Evolutionary conservation across 306 rosid species (phyloP).

Genomic region (Cicer judaicum): DNA sequence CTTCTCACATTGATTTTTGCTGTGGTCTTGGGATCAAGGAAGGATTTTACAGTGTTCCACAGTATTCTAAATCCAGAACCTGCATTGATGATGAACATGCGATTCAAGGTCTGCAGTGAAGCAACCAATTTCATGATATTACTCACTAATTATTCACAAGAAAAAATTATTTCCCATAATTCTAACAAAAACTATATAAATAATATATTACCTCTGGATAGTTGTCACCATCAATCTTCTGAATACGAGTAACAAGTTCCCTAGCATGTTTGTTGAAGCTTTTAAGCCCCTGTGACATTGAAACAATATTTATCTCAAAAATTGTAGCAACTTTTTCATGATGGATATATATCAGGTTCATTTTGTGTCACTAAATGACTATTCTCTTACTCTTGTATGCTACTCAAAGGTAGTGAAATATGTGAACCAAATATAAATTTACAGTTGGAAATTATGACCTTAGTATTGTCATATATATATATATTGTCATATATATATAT

Average conservation of each 20-base stretch:
- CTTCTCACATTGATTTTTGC: slow-evolving; percentile 78
- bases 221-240: slow-evolving; percentile 84
- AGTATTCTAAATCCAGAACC: slow-evolving; percentile 94
- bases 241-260: slow-evolving; percentile 75
- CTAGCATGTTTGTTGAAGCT: slow-evolving; percentile 82
- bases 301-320: slow-evolving; percentile 15
- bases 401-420: background rate
- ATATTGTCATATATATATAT: background rate
- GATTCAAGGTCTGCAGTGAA: slow-evolving; percentile 84
- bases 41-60: slow-evolving; percentile 92
- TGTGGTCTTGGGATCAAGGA: slow-evolving; percentile 94
- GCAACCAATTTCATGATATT: slow-evolving; percentile 48
- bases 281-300: slow-evolving; percentile 72
- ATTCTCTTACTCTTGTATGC: slow-evolving; percentile 11
- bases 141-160: slow-evolving; percentile 34
- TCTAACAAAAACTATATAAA: slow-evolving; percentile 17
- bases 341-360: background rate
- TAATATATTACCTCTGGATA: slow-evolving; percentile 77
- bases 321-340: slow-evolving; percentile 3
- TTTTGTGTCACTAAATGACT: slow-evolving; percentile 23
- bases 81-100: slow-evolving; percentile 98
- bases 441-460: too few species aligned
- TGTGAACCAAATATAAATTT: slow-evolving; percentile 27
- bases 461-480: too few species aligned
- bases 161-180: background rate